Conservation (phyloP, 2,329 filamentous ascomycete species). For the Rhytidhysteron rufulum region DNA sequence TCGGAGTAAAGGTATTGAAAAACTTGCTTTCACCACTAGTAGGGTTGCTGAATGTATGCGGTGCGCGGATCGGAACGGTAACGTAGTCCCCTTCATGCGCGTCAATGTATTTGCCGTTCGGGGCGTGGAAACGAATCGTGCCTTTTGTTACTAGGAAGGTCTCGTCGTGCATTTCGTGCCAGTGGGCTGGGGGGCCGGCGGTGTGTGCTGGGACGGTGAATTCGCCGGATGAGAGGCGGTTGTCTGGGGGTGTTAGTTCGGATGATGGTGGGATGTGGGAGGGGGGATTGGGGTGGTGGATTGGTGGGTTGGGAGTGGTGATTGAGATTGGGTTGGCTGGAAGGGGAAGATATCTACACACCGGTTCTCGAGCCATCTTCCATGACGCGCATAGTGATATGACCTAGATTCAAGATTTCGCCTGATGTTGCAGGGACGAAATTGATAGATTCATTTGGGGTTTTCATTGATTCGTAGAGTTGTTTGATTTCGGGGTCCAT, state of each 20-base stretch:
- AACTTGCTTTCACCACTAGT: conserved; percentile 52
- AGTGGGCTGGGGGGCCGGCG: conserved; percentile 48
- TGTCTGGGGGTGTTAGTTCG: conserved; percentile 30
- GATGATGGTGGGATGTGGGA: neutral
- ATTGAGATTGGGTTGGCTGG: neutral
- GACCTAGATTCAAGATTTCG: conserved; percentile 49
- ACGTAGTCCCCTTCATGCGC: conserved; percentile 53
- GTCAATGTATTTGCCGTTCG: conserved; percentile 43
- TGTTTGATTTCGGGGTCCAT: conserved; percentile 35
- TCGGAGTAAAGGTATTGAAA: conserved; percentile 56
- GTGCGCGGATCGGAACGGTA: conserved; percentile 51
- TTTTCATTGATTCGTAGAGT: conserved; percentile 30
- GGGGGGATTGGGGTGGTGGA: neutral
- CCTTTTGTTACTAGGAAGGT: conserved; percentile 55
- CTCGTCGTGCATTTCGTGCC: conserved; percentile 56
- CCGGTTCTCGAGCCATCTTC: conserved; percentile 51
- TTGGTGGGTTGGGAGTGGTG: neutral
- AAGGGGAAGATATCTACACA: conserved; percentile 14
- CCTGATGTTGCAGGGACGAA: conserved; percentile 47
- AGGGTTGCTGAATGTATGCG: conserved; percentile 56
- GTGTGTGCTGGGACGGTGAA: conserved; percentile 48
- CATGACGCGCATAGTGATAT: conserved; percentile 48
- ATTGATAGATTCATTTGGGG: conserved; percentile 44
- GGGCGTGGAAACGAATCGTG: conserved; percentile 49
- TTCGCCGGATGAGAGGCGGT: conserved; percentile 46